A percentile compares a stretch with the other conserved stretches of the same genome.
phyloP scores from a whole-genome alignment of 305 asterid genomes.

The Salvia sclarea region DNA sequence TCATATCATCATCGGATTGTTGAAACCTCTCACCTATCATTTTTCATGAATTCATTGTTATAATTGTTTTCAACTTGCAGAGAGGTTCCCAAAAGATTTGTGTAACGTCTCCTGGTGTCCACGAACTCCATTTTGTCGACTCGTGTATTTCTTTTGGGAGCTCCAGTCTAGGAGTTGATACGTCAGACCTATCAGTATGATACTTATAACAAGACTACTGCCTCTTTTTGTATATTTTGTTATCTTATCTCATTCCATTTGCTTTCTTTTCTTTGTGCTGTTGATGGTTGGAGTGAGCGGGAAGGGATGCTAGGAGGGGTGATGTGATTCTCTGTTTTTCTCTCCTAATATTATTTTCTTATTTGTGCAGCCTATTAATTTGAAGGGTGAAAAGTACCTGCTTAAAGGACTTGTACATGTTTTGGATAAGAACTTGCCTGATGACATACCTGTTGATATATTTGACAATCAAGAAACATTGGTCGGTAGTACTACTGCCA shows the following conservation, averaged over 20 bases:
- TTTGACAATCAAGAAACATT: slow-evolving; percentile 54
- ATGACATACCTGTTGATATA: slow-evolving; percentile 61
- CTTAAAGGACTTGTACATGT: slow-evolving; percentile 71
- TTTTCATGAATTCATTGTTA: slow-evolving; percentile 31
- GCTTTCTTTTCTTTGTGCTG: slow-evolving; percentile 27
- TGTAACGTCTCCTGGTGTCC: slow-evolving; percentile 85
- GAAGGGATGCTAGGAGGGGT: slow-evolving; percentile 16
- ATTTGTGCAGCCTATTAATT: slow-evolving; percentile 71
- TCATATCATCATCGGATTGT: slow-evolving; percentile 35
- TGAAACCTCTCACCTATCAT: slow-evolving; percentile 20
- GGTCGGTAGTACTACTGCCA: slow-evolving; percentile 58
- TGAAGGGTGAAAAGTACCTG: slow-evolving; percentile 87
- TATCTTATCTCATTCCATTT: slow-evolving; percentile 14
- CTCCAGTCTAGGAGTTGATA: slow-evolving; percentile 63
- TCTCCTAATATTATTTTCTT: slow-evolving; percentile 32
- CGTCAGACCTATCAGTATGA: slow-evolving; percentile 66
- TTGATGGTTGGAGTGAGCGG: slow-evolving; percentile 14
- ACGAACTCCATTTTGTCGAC: slow-evolving; percentile 83
- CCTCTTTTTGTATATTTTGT: slow-evolving; percentile 3
- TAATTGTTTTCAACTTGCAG: slow-evolving; percentile 53
- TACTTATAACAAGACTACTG: slow-evolving; percentile 30
- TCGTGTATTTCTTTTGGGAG: slow-evolving; percentile 88
- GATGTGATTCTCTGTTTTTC: slow-evolving; percentile 9
- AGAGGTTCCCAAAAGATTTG: slow-evolving; percentile 79
- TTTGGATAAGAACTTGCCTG: slow-evolving; percentile 53